Evolutionary conservation across 495 filamentous ascomycete species (phyloP), one percentile per base, ranked within the genome.

Genomic region (Aspergillus biplanus): DNA sequence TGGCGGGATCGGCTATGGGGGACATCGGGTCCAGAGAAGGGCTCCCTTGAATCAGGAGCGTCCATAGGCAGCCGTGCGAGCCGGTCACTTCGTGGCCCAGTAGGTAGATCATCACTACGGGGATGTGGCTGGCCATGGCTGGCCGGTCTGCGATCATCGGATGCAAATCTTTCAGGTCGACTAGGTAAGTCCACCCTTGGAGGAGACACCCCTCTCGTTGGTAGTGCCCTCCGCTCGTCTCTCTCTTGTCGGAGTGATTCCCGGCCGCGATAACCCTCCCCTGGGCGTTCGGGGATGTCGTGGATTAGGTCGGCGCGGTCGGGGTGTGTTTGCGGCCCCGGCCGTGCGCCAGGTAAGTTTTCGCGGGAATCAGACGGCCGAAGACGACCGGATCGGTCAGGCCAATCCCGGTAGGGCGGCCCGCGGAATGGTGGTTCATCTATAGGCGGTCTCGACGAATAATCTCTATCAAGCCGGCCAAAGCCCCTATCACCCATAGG

Each of bases 1-100:
- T 78, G 78, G 34, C 80, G 79, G 42, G 85, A 75, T 56, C 83
- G 82, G 57, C 82, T 84, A 68, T 86, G 85, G 59, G 79, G 84
- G 62, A 79, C 72, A 65, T 87, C 88, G 37, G 69, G 67, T 6
- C 70, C 70, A 15, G 63, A 12, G 6, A 49, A 54, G 18, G 65
- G 12, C 5, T 79, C 76, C 56, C 74, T 74, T 31, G 63, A 50
- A 7, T 80, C 76, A 42, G 58, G 44, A n/a, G 59, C 27, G 39
- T 75, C 71, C 50, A 61, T 27, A 12, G 63, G 39, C 32, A 31
- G 35, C 31, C 70, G 72, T 16, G 49, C 62, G 52, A 53, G 64
- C 44, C 78, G 71, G 33, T 79, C 78, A 52, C 65, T 70, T 55
- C 79, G 78, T 27, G 79, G 79, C 15, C 75, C 79, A 7, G 72